Conservation (phyloP, 306 rosid species). For the Neltuma alba region DNA sequence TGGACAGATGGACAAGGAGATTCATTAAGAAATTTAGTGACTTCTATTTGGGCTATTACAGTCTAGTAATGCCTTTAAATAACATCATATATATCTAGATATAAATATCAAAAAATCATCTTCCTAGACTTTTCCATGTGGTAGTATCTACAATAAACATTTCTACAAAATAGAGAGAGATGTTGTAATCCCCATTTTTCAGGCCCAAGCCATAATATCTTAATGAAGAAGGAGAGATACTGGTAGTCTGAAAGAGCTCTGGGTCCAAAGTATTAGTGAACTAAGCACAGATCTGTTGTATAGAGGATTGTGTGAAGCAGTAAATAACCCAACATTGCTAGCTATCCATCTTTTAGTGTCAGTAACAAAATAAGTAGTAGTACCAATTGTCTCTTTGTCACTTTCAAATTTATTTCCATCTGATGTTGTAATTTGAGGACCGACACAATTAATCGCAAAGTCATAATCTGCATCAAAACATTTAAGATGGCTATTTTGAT, state of each 20-base stretch:
- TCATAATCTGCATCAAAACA: constrained; percentile 52
- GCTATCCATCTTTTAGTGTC: constrained; percentile 63
- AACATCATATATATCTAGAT: constrained; percentile 57
- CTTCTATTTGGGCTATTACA: neutral
- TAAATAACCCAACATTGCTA: constrained; percentile 71
- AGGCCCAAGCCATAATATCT: constrained; percentile 83
- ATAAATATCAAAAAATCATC: constrained; percentile 73
- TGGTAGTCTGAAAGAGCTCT: constrained; percentile 67
- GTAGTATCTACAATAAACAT: constrained; percentile 40
- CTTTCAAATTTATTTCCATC: constrained; percentile 45
- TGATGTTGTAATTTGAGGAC: constrained; percentile 44
- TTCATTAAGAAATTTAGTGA: neutral
- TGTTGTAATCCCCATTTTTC: constrained; percentile 65
- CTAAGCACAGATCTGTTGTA: constrained; percentile 37
- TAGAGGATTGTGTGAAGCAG: constrained; percentile 22
- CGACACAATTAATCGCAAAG: constrained; percentile 76
- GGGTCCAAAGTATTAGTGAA: constrained; percentile 49
- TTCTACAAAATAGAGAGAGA: constrained; percentile 74
- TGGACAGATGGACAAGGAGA: neutral
- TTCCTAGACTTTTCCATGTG: constrained; percentile 72
- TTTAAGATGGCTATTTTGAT: neutral
- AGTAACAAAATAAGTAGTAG: constrained; percentile 70
- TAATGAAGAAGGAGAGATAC: constrained; percentile 78
- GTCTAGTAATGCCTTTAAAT: neutral
- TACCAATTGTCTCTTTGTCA: constrained; percentile 66